Evolutionary conservation across 1,139 yeast genomes (phyloP).

Genomic region (Hansenula sp.): DNA sequence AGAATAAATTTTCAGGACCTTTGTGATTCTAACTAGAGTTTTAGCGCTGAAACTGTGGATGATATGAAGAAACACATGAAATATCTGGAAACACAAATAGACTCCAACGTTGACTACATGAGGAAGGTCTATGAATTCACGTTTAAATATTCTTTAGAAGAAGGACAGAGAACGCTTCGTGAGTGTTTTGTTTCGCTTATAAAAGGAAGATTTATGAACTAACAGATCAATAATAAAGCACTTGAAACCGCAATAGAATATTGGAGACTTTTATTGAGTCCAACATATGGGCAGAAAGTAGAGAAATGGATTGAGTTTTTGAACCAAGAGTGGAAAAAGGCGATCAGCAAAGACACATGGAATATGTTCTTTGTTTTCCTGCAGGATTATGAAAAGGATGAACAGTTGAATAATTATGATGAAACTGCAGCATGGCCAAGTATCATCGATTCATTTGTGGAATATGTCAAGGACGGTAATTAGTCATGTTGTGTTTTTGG

Average conservation of each 20-base stretch:
- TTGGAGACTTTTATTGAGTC: slow-evolving; percentile 65
- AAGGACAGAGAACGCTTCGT: slow-evolving; percentile 54
- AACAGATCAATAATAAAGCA: slow-evolving; percentile 8
- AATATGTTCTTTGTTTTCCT: slow-evolving; percentile 74
- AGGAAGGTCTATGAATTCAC: slow-evolving; percentile 64
- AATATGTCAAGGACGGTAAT: slow-evolving; percentile 35
- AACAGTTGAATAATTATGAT: slow-evolving; percentile 54
- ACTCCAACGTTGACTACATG: slow-evolving; percentile 38
- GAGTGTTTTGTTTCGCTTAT: no score
- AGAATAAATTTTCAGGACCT: no score
- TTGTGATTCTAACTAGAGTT: slow-evolving; percentile 23
- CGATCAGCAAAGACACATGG: slow-evolving; percentile 77
- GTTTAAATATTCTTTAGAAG: slow-evolving; percentile 63
- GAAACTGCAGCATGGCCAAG: slow-evolving; percentile 92
- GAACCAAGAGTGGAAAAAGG: slow-evolving; percentile 34
- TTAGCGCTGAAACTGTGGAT: slow-evolving; percentile 33
- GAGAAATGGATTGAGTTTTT: slow-evolving; percentile 52
- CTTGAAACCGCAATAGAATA: slow-evolving; percentile 67
- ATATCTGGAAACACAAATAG: slow-evolving; percentile 33
- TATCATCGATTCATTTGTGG: slow-evolving; percentile 79
- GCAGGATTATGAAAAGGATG: slow-evolving; percentile 47
- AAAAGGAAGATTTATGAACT: no score
- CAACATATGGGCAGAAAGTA: slow-evolving; percentile 29
- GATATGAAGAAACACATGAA: slow-evolving; percentile 48
- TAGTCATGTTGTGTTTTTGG: background rate